phyloP scores from a whole-genome alignment of 2,329 filamentous ascomycete species.

The Leptographium radiaticola region DNA sequence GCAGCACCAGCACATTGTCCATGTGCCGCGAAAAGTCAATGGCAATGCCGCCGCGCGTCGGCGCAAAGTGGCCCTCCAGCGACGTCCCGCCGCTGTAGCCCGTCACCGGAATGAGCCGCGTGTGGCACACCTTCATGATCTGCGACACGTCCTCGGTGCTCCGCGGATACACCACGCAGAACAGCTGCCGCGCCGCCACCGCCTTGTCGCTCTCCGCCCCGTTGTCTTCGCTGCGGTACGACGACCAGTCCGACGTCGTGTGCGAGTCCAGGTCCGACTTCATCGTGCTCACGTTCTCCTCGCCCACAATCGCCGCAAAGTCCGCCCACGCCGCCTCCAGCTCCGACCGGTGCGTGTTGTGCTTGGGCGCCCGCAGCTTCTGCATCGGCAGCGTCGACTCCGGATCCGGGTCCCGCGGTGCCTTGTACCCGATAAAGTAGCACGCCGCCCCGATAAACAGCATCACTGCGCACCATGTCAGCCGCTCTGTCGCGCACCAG shows the following conservation, averaged over 20 bases:
- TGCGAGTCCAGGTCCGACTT: constrained; percentile 42
- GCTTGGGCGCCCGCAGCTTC: constrained; percentile 34
- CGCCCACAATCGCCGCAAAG: constrained; percentile 49
- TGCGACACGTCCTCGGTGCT: constrained; percentile 73
- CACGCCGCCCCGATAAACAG: constrained; percentile 36
- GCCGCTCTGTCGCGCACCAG: neutral
- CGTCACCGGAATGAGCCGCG: constrained; percentile 69
- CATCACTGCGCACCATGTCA: constrained; percentile 28
- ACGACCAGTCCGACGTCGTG: constrained; percentile 49
- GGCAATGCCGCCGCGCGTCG: constrained; percentile 66
- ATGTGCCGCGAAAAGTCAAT: constrained; percentile 74
- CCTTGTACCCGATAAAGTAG: constrained; percentile 47
- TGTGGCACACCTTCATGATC: constrained; percentile 81
- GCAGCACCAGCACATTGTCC: constrained; percentile 65
- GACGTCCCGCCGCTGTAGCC: constrained; percentile 81
- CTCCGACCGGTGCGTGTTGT: constrained; percentile 48
- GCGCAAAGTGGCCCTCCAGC: constrained; percentile 77
- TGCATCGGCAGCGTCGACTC: constrained; percentile 47
- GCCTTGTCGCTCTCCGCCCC: constrained; percentile 3
- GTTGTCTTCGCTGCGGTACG: constrained; percentile 27
- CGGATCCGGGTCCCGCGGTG: constrained; percentile 34
- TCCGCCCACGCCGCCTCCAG: constrained; percentile 60
- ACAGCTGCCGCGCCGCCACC: constrained; percentile 36
- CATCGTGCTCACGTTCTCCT: constrained; percentile 50
- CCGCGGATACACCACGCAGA: constrained; percentile 63